Evolutionary conservation across 1,284 basidiomycete genomes (phyloP), one percentile per base, ranked within the genome.

Genomic region (Cryptococcus sp.): DNA sequence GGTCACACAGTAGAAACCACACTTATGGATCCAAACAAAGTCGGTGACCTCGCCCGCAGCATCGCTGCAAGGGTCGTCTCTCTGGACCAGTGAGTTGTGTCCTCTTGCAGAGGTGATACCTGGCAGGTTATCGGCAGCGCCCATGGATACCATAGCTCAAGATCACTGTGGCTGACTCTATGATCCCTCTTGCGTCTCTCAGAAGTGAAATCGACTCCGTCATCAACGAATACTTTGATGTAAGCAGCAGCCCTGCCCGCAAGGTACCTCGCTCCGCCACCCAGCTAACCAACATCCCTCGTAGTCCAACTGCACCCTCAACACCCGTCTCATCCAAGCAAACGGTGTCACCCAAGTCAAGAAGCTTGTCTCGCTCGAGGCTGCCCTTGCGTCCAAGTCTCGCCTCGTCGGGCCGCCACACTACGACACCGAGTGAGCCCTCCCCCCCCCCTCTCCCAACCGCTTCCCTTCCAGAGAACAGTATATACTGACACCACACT

Each of bases 211-310:
- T 59, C 44, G 56, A 64, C 50, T 57, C 59, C 13, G 70, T 66
- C 13, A 60, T 76, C 46, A 63, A 70, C 52, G 38, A 66, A 47
- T 69, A 66, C 55, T 69, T 74, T 46, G 64, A 74, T 24, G 67
- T 65, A 24, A 56, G 67, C 53, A 24, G 8, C 4, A 2, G 28
- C 36, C 1, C 8, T 16, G 23, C 20, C 23, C 3, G 18, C 4
- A 12, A 13, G 38, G 11, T 23, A 38, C 23, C n/a, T 35, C 16
- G 44, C 28, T 37, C 50, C 18, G 43, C 24, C 40, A 24, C 28
- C 18, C 1, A 16, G 33, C 38, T 23, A 52, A 37, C 50, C n/a
- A 20, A 23, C 21, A 23, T 43, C 15, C 24, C 39, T 52, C 49
- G 46, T 53, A 68, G 64, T 47, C 65, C 35, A 57, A 71, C 47